A percentile compares a stretch with the other conserved stretches of the same genome.
Conservation (phyloP, 2,329 filamentous ascomycete genomes). For the Neopestalotiopsis sp. region DNA sequence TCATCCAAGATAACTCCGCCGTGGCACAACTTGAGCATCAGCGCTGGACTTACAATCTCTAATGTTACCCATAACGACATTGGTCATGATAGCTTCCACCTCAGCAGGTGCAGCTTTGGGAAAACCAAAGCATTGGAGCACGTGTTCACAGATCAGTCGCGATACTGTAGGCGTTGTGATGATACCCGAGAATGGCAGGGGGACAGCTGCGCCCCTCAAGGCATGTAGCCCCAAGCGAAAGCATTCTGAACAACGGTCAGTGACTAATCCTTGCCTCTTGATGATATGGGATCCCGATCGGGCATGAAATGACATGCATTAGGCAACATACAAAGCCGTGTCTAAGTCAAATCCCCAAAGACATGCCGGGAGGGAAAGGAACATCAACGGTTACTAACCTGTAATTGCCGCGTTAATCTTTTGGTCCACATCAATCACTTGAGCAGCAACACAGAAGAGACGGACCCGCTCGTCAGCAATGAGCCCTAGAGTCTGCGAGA, state of each 20-base stretch:
- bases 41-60: not conserved
- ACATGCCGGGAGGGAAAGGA: too few species aligned
- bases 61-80: conserved; percentile 3
- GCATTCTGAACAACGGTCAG: too few species aligned
- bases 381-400: not conserved
- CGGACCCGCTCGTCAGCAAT: conserved; percentile 28
- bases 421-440: conserved; percentile 28
- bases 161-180: not conserved
- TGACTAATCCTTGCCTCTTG: too few species aligned
- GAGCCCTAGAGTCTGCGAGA: conserved; percentile 27
- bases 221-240: too few species aligned
- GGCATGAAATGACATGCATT: too few species aligned
- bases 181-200: conserved; percentile 25
- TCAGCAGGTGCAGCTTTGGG: conserved; percentile 5
- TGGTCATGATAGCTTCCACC: conserved; percentile 7
- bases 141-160: conserved; percentile 7
- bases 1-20: not conserved
- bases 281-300: too few species aligned
- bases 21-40: not conserved
- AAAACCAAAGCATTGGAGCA: conserved; percentile 5
- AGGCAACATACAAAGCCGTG: too few species aligned
- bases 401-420: conserved; percentile 28
- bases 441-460: conserved; percentile 28
- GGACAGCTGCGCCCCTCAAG: conserved; percentile 21
- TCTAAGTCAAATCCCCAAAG: too few species aligned